Conservation (phyloP, 768 basidiomycete genomes). For the Guyanaporus albipodus region DNA sequence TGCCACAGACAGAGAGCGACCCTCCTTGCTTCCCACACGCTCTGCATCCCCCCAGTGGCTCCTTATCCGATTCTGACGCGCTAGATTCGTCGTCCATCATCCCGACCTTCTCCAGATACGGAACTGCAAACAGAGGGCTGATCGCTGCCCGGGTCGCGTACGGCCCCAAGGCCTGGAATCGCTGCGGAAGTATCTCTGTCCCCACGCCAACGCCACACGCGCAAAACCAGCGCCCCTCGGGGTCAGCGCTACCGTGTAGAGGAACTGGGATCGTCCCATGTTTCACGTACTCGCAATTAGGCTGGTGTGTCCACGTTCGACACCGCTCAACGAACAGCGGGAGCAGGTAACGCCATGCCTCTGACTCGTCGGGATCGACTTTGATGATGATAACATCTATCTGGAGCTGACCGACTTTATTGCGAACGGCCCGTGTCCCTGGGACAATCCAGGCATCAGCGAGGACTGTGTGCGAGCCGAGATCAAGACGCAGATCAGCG, state of each 20-base stretch:
- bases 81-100: too few relatives aligned
- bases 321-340: conserved; percentile 52
- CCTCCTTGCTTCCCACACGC: conserved; percentile 20
- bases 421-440: conserved; percentile 16
- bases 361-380: conserved; percentile 15
- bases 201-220: conserved; percentile 51
- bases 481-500: conserved; percentile 43
- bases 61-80: too few relatives aligned
- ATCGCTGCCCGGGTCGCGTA: conserved; percentile 49
- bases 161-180: conserved; percentile 40
- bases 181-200: conserved; percentile 33
- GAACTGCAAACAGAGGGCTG: conserved; percentile 49
- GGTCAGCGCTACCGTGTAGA: conserved; percentile 28
- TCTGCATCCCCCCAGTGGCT: too few relatives aligned
- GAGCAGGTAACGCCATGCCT: conserved; percentile 49
- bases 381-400: conserved; percentile 18
- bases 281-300: conserved; percentile 45
- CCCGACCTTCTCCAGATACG: conserved; percentile 43
- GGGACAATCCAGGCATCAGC: conserved; percentile 48
- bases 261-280: conserved; percentile 36
- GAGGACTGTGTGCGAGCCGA: conserved; percentile 47
- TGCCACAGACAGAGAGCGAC: conserved; percentile 31
- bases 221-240: conserved; percentile 43
- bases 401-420: conserved; percentile 1
- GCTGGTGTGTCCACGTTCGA: conserved; percentile 46